Percentiles rank a stretch among this genome's conserved stretches.
Evolutionary conservation across 495 filamentous ascomycete species (phyloP).

Genomic region (Aspergillus mulundensis): DNA sequence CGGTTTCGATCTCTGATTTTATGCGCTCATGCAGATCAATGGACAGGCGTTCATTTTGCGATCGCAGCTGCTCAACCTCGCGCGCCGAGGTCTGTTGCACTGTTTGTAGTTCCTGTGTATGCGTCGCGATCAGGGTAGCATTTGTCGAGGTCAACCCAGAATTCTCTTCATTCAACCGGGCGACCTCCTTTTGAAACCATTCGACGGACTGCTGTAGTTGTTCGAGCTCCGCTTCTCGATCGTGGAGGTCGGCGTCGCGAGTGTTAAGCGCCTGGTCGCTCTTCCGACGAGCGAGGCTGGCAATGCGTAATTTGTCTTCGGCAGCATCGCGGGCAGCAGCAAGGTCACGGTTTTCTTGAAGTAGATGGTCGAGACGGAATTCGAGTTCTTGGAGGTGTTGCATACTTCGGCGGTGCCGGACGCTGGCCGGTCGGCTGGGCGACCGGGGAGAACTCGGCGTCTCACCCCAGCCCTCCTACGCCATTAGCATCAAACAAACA

Average conservation of each 20-base stretch:
- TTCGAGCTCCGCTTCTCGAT: constrained; percentile 74
- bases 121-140: constrained; percentile 56
- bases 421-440: constrained; percentile 91
- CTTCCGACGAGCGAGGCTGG: constrained; percentile 48
- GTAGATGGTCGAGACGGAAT: constrained; percentile 68
- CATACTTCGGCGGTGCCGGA: constrained; percentile 93
- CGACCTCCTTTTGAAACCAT: constrained; percentile 74
- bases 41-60: constrained; percentile 55
- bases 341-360: constrained; percentile 74
- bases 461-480: constrained; percentile 90
- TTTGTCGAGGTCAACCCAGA: constrained; percentile 69
- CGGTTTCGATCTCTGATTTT: constrained; percentile 54
- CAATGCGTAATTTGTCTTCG: constrained; percentile 59
- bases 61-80: constrained; percentile 61
- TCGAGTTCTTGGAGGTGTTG: constrained; percentile 83
- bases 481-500: constrained; percentile 1
- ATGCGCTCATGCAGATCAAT: constrained; percentile 62
- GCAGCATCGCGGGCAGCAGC: constrained; percentile 65
- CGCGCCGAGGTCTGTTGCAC: constrained; percentile 48
- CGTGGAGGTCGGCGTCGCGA: constrained; percentile 51
- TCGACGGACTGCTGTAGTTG: constrained; percentile 71
- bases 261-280: constrained; percentile 53
- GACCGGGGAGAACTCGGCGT: constrained; percentile 86
- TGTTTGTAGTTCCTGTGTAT: constrained; percentile 60
- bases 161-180: constrained; percentile 69